Evolutionary conservation across 2,329 filamentous ascomycete genomes (phyloP).

Genomic region (Pseudogymnoascus pannorum): DNA sequence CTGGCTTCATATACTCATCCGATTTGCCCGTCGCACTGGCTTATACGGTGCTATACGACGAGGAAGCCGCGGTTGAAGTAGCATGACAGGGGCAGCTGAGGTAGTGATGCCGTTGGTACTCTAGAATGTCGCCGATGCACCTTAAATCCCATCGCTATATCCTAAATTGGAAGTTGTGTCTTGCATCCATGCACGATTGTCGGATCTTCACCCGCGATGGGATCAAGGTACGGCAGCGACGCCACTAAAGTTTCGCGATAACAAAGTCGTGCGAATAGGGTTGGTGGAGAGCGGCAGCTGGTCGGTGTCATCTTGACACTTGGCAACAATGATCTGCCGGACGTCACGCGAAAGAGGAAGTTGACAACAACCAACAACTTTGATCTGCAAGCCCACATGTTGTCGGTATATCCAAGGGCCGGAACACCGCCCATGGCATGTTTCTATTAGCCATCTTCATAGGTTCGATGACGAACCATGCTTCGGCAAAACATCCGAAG

Average conservation of each 20-base stretch:
- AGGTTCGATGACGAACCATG: not conserved
- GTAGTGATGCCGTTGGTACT: not conserved
- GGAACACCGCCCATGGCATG: not conserved
- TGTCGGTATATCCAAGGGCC: not conserved
- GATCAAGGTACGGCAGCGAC: not conserved
- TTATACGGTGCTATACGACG: not conserved
- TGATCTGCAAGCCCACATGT: conserved; percentile 1
- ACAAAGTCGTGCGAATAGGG: conserved; percentile 2
- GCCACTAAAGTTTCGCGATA: conserved; percentile 6
- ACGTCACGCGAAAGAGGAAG: conserved; percentile 2
- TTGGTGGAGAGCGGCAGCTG: conserved; percentile 7
- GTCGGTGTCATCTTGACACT: not conserved
- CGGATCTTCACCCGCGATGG: not conserved
- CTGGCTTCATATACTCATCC: not conserved
- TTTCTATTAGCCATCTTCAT: not conserved
- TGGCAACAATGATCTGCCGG: not conserved
- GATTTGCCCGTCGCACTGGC: not conserved
- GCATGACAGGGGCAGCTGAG: not conserved
- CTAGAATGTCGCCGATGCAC: conserved; percentile 5
- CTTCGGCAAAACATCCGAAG: not conserved
- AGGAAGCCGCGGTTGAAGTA: not conserved
- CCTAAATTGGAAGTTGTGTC: not conserved
- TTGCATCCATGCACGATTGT: not conserved
- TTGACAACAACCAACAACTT: not conserved
- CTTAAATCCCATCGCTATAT: not conserved